Percentiles rank a stretch among this genome's conserved stretches.
Conservation (phyloP, 805 yeast species). For the Kluyveromyces aestuarii region DNA sequence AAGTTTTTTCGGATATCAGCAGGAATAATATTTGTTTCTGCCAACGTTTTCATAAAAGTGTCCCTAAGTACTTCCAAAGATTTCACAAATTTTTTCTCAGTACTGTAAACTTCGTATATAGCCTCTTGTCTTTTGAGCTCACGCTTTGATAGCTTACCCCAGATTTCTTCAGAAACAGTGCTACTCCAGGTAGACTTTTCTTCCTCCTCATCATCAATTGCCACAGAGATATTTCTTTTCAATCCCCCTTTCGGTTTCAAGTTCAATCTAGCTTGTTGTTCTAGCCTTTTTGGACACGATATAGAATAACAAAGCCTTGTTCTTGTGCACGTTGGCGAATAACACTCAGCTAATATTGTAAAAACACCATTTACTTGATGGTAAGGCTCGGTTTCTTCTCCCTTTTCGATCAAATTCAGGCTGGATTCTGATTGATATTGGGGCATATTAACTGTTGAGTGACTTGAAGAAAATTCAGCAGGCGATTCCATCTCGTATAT, state of each 20-base stretch:
- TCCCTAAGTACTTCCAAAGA: constrained; percentile 90
- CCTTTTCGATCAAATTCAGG: constrained; percentile 8
- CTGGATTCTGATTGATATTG: constrained; percentile 8
- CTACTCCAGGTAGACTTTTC: constrained; percentile 88
- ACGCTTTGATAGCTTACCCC: constrained; percentile 68
- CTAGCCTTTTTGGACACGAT: constrained; percentile 91
- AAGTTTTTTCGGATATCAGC: constrained; percentile 84
- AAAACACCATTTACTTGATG: constrained; percentile 77
- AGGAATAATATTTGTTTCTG: constrained; percentile 81
- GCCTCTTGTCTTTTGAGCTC: constrained; percentile 93
- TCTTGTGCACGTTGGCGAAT: constrained; percentile 92
- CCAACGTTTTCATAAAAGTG: constrained; percentile 84
- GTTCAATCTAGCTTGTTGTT: constrained; percentile 88
- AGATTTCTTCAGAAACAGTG: constrained; percentile 71
- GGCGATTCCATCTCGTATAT: constrained; percentile 7
- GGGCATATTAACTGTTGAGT: constrained; percentile 4
- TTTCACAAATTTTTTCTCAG: constrained; percentile 92
- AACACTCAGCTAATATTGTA: constrained; percentile 86
- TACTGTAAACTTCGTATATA: constrained; percentile 85
- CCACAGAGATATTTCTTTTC: constrained; percentile 44
- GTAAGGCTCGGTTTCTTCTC: constrained; percentile 16
- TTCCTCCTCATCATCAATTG: constrained; percentile 39
- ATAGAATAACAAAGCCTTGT: constrained; percentile 86
- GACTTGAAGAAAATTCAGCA: constrained; percentile 15
- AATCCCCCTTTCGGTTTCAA: constrained; percentile 83